Conservation (phyloP, 768 basidiomycete species). For the Rubroboletus satanas region DNA sequence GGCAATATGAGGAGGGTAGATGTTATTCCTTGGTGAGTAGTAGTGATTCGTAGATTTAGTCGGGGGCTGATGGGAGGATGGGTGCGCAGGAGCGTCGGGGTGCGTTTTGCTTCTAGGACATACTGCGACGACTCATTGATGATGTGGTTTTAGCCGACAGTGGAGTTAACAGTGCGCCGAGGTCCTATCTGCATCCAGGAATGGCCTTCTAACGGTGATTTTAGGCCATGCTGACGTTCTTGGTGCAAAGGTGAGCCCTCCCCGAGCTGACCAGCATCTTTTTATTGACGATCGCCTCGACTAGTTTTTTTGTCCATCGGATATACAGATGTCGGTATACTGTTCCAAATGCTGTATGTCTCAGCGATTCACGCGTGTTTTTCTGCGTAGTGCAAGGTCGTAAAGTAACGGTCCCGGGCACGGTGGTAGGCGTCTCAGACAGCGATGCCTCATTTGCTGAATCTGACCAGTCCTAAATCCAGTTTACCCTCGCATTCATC, state of each 20-base stretch:
- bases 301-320: conserved; percentile 26
- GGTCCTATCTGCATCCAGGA: background rate
- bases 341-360: background rate
- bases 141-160: conserved; percentile 9
- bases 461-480: background rate
- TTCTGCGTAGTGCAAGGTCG: conserved; percentile 13
- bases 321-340: conserved; percentile 21
- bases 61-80: background rate
- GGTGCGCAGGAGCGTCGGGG: conserved; percentile 23
- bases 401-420: conserved; percentile 10
- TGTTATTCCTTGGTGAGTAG: conserved; percentile 23
- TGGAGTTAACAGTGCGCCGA: conserved; percentile 19
- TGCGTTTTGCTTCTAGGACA: conserved; percentile 2
- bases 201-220: background rate
- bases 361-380: background rate
- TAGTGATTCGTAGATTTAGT: background rate
- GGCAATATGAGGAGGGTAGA: conserved; percentile 12
- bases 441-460: background rate
- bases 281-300: background rate
- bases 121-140: background rate
- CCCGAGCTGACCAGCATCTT: fast-evolving
- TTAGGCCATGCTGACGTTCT: conserved; percentile 26
- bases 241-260: conserved; percentile 18
- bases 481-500: conserved; percentile 15
- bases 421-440: conserved; percentile 11